These are phyloP conservation scores for Picea engelmannii DNA, from an alignment of 83 land plant species.

Conservation along the genomic window DNA sequence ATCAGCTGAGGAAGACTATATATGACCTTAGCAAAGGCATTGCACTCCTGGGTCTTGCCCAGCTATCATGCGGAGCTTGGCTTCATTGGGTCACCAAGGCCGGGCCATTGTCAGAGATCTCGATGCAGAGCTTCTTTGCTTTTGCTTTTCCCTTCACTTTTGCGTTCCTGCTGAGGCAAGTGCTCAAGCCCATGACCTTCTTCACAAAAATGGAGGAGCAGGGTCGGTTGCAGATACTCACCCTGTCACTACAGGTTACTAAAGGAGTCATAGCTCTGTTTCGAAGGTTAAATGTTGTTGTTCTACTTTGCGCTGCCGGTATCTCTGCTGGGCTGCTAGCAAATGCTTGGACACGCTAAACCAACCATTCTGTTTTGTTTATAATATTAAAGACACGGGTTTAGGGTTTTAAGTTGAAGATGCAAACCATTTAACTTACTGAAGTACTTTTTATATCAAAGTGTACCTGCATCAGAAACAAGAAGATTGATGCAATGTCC, in stretches of 20 bases:
- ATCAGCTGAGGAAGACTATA: conserved; percentile 29
- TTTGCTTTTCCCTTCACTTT: conserved; percentile 57
- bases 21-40: conserved; percentile 39
- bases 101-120: conserved; percentile 23
- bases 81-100: conserved; percentile 23
- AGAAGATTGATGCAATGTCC: too few species aligned
- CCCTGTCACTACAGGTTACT: conserved; percentile 47
- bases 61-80: conserved; percentile 64
- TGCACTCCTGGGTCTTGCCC: conserved; percentile 44
- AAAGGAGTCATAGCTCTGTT: conserved; percentile 3
- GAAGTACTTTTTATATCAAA: too few species aligned
- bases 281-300: neutral
- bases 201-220: conserved; percentile 73
- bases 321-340: neutral
- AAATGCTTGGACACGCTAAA: neutral
- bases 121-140: conserved; percentile 39
- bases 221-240: conserved; percentile 71
- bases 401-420: too few species aligned
- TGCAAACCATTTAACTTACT: too few species aligned
- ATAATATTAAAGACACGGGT: too few species aligned
- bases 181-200: conserved; percentile 56
- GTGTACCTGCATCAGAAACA: too few species aligned
- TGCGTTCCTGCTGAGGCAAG: conserved; percentile 48
- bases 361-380: too few species aligned
- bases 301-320: neutral